phyloP scores from a whole-genome alignment of 2,329 filamentous ascomycete species.

The Aspergillus tanneri region DNA sequence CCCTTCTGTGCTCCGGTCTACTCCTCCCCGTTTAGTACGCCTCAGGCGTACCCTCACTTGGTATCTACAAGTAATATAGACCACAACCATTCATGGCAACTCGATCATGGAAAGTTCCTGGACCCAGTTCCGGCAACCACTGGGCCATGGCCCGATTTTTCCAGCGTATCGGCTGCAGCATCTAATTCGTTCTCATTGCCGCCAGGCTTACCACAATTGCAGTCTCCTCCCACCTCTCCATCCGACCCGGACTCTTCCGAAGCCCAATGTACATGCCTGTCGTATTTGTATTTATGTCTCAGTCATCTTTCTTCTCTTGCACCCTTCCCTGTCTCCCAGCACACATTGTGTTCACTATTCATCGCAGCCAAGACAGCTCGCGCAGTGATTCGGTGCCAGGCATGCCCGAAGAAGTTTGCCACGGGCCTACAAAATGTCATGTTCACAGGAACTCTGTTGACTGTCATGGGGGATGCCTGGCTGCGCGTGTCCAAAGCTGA shows the following conservation, averaged over 20 bases:
- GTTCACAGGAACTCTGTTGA: conserved; percentile 47
- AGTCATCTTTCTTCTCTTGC: conserved; percentile 43
- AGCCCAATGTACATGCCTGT: conserved; percentile 41
- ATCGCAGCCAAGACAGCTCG: conserved; percentile 44
- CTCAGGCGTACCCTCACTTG: conserved; percentile 20
- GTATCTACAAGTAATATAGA: conserved; percentile 25
- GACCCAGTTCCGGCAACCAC: conserved; percentile 30
- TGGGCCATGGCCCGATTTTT: conserved; percentile 45
- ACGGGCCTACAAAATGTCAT: conserved; percentile 48
- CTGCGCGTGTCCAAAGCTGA: conserved; percentile 39
- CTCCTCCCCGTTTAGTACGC: conserved; percentile 12
- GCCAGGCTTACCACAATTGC: conserved; percentile 21
- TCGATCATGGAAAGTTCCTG: conserved; percentile 23
- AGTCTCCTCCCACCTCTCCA: conserved; percentile 25
- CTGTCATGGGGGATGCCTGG: conserved; percentile 47
- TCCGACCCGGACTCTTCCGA: conserved; percentile 22
- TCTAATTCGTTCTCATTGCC: conserved; percentile 27
- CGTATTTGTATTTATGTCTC: conserved; percentile 45
- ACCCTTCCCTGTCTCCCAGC: conserved; percentile 43
- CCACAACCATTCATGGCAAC: conserved; percentile 27
- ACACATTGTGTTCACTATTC: conserved; percentile 45
- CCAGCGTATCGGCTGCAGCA: conserved; percentile 35
- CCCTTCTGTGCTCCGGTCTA: conserved; percentile 33
- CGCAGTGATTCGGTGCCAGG: conserved; percentile 43
- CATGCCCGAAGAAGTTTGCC: conserved; percentile 44